A percentile compares a stretch with the other conserved stretches of the same genome.
phyloP scores from a whole-genome alignment of 768 basidiomycete genomes.

The Mycena vitilis region DNA sequence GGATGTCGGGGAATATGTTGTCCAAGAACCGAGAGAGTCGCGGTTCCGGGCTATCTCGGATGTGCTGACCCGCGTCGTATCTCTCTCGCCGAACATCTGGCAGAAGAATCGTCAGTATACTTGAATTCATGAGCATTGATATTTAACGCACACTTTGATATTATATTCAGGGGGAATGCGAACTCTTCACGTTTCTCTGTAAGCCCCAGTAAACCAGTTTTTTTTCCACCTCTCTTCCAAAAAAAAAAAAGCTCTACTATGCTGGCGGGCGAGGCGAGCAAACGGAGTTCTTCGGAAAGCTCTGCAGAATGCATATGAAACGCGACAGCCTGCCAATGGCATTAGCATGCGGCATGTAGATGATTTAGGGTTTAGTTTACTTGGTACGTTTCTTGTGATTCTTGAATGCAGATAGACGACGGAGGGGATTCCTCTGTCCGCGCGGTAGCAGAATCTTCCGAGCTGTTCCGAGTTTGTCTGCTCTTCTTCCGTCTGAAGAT shows the following conservation, averaged over 20 bases:
- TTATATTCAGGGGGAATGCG: slow-evolving; percentile 23
- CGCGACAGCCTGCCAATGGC: slow-evolving; percentile 1
- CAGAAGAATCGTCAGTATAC: neutral
- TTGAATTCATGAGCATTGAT: neutral
- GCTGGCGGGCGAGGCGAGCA: slow-evolving; percentile 15
- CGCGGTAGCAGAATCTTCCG: no score
- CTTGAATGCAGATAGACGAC: no score
- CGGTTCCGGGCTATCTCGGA: slow-evolving; percentile 21
- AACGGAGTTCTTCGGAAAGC: slow-evolving; percentile 24
- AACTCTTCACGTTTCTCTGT: slow-evolving; percentile 18
- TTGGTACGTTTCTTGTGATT: no score
- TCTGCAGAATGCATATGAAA: slow-evolving; percentile 20
- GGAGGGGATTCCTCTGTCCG: no score
- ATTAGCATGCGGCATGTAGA: no score
- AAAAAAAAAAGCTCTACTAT: no score
- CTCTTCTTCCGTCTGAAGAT: no score
- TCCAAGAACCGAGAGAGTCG: slow-evolving; percentile 17
- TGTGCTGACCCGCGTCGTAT: neutral
- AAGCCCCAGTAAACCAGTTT: no score
- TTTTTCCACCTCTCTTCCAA: no score
- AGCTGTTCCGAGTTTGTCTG: no score
- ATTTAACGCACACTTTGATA: slow-evolving; percentile 21
- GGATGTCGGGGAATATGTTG: slow-evolving; percentile 23
- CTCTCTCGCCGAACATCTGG: neutral
- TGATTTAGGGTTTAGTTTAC: no score